A percentile compares a stretch with the other conserved stretches of the same genome.
Evolutionary conservation across 129 eudicot genomes (phyloP).

Genomic region (Lactuca saligna): DNA sequence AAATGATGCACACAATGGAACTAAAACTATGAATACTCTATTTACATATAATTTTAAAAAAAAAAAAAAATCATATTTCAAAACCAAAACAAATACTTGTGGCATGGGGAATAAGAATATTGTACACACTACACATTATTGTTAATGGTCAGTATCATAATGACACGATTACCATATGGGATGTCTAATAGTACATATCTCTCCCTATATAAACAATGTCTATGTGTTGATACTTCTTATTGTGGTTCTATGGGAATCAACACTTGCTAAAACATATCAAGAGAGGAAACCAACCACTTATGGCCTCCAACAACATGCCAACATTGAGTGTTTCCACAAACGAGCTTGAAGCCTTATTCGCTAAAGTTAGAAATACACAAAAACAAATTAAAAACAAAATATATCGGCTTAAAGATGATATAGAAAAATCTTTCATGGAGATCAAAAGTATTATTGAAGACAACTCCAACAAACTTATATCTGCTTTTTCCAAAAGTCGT

Average conservation of each 20-base stretch:
- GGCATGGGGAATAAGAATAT: conserved; percentile 21
- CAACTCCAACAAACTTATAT: conserved; percentile 3
- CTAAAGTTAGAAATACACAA: background rate
- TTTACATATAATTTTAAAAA: too few species aligned
- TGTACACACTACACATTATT: conserved; percentile 5
- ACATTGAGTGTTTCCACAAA: background rate
- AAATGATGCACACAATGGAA: background rate
- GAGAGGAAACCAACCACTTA: conserved; percentile 11
- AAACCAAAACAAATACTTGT: background rate
- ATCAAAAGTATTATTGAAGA: background rate
- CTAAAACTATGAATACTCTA: too few species aligned
- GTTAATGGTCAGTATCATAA: background rate
- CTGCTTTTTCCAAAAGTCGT: background rate
- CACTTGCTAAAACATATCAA: conserved; percentile 5
- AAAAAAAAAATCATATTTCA: too few species aligned
- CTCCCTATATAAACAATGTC: background rate
- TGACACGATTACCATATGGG: background rate
- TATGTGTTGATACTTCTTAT: background rate
- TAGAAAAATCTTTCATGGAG: background rate
- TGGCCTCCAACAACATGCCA: background rate
- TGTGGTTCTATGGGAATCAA: conserved; percentile 5
- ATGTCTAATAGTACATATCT: background rate
- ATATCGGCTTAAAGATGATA: conserved; percentile 1
- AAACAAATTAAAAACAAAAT: conserved; percentile 12
- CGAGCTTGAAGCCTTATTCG: conserved; percentile 1